Base-by-base conservation (phyloP, 441 rosid species). In the Pelargonium citronellum region DNA sequence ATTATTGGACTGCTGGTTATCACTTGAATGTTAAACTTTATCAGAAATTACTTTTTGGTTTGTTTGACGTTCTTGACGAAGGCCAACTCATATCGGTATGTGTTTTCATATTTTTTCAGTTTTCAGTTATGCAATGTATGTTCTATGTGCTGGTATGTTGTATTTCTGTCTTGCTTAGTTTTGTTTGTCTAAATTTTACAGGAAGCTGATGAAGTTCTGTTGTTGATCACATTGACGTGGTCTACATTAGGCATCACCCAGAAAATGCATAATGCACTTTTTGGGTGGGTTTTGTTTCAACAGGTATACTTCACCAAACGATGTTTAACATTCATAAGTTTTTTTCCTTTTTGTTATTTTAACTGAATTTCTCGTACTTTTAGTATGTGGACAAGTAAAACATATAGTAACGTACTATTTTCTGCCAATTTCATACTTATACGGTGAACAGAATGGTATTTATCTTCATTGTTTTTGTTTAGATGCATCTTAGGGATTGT, bases 41-140 rank as follows among this genome's bases (percentile, higher is more conserved):
- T 74, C 89, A 89, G 80, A 90, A 87, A 74, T 80, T 95, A 76
- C 85, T 95, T 51, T 80, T 73, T 83, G 87, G 86, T 70, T 61
- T 89, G 71, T 92, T 95, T 79, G 99, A 95, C 75, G 76, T 86
- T 78, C 99, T 95, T 78, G 99, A 95, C 57, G 99, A 95, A 81
- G 87, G 87, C 78, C 97, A 92, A 82, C 87, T 95, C 72, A 83
- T 91, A 79, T 91, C 87, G 98, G 99, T 95, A 82, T 71, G 67
- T 70, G 65, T 64, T 64, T 49, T 37, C n/a, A 47, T 47, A 62
- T 12, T 69, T 66, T 51, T 67, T 81, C 78, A 17, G 24, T 75
- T 51, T 58, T 64, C 43, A n/a, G n/a, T 67, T 73, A 22, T 57
- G 66, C 65, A 67, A 24, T 47, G 72, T 17, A 16, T 69, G 7